A percentile compares a stretch with the other conserved stretches of the same genome.
Evolutionary conservation across 495 filamentous ascomycete species (phyloP).

Genomic region (Saxispiralis lemnorum): DNA sequence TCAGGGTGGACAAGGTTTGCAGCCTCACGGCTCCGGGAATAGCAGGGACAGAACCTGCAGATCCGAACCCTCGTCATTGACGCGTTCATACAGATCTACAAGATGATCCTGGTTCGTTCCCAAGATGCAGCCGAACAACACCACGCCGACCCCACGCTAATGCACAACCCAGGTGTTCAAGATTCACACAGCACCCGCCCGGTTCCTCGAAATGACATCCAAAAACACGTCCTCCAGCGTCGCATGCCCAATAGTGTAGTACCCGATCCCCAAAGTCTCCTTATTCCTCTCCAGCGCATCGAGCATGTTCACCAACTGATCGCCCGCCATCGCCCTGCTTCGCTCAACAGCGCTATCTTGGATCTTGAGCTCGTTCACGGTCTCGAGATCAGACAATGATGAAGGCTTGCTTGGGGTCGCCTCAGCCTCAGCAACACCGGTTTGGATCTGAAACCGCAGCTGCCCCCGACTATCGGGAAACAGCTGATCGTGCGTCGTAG

Average conservation of each 20-base stretch:
- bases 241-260: neutral
- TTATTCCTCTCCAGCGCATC: neutral
- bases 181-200: no score
- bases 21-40: no score
- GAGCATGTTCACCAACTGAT: neutral
- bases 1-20: no score
- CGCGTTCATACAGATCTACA: no score
- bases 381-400: neutral
- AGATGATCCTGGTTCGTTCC: no score
- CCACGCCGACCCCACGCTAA: no score
- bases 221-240: constrained; percentile 5
- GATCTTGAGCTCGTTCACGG: neutral
- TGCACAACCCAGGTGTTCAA: no score
- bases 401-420: neutral
- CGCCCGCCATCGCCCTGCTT: neutral
- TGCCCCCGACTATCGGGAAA: constrained; percentile 65
- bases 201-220: neutral
- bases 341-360: neutral
- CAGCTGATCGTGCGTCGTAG: constrained; percentile 35
- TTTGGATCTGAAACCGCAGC: constrained; percentile 38
- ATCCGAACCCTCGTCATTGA: no score
- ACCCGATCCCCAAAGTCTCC: neutral
- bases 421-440: neutral
- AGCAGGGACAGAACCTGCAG: no score
- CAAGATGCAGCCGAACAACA: no score